These are phyloP conservation scores for Tothia fuscella DNA, from an alignment of 2,329 filamentous ascomycete genomes.

Conservation along the genomic window DNA sequence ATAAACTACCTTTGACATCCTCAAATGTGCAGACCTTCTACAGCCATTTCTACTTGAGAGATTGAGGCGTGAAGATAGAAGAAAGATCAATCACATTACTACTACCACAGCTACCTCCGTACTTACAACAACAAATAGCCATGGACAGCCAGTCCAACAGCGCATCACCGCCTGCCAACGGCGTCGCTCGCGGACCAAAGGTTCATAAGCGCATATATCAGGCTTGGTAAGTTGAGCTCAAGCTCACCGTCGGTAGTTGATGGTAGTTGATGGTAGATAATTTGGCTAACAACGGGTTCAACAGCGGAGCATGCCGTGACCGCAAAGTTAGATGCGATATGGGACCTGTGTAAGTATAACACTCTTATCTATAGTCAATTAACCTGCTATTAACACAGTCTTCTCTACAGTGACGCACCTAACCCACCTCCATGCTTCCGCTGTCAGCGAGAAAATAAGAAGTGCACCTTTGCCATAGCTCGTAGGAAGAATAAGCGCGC, in stretches of 20 bases:
- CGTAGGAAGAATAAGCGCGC: slow-evolving; percentile 61
- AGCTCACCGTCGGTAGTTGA: too few relatives aligned
- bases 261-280: too few relatives aligned
- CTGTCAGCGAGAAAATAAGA: slow-evolving; percentile 87
- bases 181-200: not conserved
- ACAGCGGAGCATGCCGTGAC: slow-evolving; percentile 28
- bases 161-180: slow-evolving; percentile 3
- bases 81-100: too few relatives aligned
- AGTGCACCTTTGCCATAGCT: slow-evolving; percentile 94
- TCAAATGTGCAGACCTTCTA: too few relatives aligned
- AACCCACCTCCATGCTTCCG: slow-evolving; percentile 87
- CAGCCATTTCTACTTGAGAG: too few relatives aligned
- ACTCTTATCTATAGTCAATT: not conserved
- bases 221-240: slow-evolving; percentile 38
- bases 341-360: slow-evolving; percentile 44
- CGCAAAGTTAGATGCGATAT: slow-evolving; percentile 44
- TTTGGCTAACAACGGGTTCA: not conserved
- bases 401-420: slow-evolving; percentile 54
- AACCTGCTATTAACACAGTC: not conserved
- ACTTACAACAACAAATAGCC: not conserved
- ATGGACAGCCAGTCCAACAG: slow-evolving; percentile 4
- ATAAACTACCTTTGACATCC: too few relatives aligned
- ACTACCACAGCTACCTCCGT: too few relatives aligned
- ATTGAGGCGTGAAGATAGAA: too few relatives aligned
- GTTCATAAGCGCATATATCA: slow-evolving; percentile 28